Evolutionary conservation across 495 filamentous ascomycete genomes (phyloP).

Genomic region (Letharia columbiana): DNA sequence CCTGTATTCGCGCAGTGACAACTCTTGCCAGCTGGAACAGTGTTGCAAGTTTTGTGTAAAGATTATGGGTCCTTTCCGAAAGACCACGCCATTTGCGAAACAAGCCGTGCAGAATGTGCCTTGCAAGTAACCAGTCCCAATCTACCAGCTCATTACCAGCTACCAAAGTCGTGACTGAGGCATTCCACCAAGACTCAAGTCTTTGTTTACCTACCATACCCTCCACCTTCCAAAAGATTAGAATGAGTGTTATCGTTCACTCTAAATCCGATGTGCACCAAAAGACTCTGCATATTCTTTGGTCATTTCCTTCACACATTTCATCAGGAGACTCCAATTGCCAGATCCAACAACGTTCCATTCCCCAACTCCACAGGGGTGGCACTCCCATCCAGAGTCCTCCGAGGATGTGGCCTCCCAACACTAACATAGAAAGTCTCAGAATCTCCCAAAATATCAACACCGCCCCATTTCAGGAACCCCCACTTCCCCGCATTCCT

Average conservation of each 20-base stretch:
- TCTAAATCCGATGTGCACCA: neutral
- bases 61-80: no score
- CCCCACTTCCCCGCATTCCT: neutral
- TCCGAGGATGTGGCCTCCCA: neutral
- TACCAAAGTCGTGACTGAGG: neutral
- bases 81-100: neutral
- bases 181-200: no score
- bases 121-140: neutral
- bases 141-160: no score
- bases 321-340: neutral
- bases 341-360: neutral
- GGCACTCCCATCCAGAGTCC: neutral
- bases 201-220: no score
- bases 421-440: neutral
- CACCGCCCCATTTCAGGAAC: neutral
- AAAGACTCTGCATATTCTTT: neutral
- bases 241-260: neutral
- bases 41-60: no score
- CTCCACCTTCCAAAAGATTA: no score
- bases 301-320: neutral
- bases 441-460: neutral
- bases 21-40: no score
- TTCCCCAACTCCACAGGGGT: neutral
- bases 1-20: no score
- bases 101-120: neutral